These are phyloP conservation scores for Cinchona pubescens DNA, from an alignment of 257 asterid genomes.

Conservation along the genomic window DNA sequence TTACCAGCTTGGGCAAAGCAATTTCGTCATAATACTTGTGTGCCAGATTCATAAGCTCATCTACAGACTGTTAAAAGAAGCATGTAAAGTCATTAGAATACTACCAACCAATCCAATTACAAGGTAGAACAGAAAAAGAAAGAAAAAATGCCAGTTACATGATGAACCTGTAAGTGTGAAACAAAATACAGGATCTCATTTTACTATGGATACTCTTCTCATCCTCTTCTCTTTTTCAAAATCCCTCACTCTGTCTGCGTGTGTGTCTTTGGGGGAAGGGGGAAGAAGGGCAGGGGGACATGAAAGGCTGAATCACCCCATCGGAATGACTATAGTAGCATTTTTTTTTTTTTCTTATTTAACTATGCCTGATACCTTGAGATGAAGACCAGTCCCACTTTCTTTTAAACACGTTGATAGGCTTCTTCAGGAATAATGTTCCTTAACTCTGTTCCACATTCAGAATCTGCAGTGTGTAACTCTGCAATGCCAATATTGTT, in stretches of 20 bases:
- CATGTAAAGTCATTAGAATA: conserved; percentile 19
- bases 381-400: conserved; percentile 71
- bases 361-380: conserved; percentile 50
- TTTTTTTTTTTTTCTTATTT: neutral
- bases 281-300: too few species aligned
- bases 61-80: conserved; percentile 58
- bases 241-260: neutral
- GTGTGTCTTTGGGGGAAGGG: too few species aligned
- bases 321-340: neutral
- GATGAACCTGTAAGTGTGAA: neutral
- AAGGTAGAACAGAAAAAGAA: neutral
- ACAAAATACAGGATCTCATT: neutral
- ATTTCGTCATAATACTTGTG: conserved; percentile 73
- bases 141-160: neutral
- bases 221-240: neutral
- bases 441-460: conserved; percentile 49
- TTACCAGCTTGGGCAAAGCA: conserved; percentile 97
- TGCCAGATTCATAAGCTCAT: conserved; percentile 85
- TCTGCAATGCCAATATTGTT: conserved; percentile 34
- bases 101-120: neutral
- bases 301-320: neutral
- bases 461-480: conserved; percentile 29
- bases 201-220: too few species aligned
- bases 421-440: conserved; percentile 69
- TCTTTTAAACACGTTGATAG: conserved; percentile 66